Evolutionary conservation across 2,329 filamentous ascomycete genomes (phyloP).

Genomic region (Beauveria sp.): DNA sequence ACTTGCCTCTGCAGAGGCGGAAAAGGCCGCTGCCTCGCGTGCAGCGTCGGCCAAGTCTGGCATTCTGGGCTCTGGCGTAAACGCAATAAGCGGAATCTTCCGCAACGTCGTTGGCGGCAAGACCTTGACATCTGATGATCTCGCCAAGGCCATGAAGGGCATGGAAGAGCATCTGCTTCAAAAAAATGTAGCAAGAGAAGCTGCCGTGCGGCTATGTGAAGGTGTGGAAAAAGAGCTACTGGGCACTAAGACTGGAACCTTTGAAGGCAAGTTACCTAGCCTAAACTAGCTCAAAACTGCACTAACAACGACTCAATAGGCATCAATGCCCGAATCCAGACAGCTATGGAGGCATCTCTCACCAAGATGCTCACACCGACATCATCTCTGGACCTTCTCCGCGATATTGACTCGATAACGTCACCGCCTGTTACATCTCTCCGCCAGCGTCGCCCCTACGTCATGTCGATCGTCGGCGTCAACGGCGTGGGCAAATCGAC

Average conservation of each 20-base stretch:
- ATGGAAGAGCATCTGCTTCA: conserved; percentile 93
- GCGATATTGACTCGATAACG: conserved; percentile 78
- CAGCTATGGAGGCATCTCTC: conserved; percentile 85
- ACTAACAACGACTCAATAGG: conserved; percentile 26
- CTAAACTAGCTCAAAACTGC: neutral
- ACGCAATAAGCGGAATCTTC: conserved; percentile 80
- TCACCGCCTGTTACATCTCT: conserved; percentile 57
- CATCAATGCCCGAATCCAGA: conserved; percentile 73
- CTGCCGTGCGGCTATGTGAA: conserved; percentile 81
- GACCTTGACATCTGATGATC: conserved; percentile 77
- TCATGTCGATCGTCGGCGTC: conserved; percentile 96
- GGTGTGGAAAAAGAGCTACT: conserved; percentile 85
- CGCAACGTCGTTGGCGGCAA: conserved; percentile 94
- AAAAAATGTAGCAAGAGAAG: conserved; percentile 95
- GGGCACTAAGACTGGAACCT: conserved; percentile 84
- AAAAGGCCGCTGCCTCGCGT: conserved; percentile 42
- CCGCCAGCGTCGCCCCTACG: conserved; percentile 70
- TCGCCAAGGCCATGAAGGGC: conserved; percentile 85
- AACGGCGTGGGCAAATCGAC: conserved; percentile 98
- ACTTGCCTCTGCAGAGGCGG: conserved; percentile 68
- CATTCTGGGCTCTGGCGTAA: conserved; percentile 71
- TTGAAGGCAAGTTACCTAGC: conserved; percentile 52
- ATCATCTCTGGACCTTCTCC: conserved; percentile 85
- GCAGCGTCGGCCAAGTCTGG: conserved; percentile 45
- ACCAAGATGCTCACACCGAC: conserved; percentile 95